Evolutionary conservation across 1,284 basidiomycete genomes (phyloP).

Genomic region (Cutaneotrichosporon cutaneum): DNA sequence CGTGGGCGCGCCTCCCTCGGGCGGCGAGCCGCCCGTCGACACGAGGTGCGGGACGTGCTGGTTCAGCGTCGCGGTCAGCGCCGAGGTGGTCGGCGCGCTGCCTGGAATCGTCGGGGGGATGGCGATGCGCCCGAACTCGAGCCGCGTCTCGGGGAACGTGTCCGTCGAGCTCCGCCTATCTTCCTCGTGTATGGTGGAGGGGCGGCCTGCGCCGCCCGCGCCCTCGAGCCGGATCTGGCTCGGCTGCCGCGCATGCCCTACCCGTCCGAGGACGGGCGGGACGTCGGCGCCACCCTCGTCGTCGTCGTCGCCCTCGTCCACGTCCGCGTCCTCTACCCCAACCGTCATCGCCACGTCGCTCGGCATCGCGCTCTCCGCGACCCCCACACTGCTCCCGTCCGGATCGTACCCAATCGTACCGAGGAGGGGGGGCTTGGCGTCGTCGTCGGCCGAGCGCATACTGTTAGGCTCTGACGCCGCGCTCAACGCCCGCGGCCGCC

Average conservation of each 20-base stretch:
- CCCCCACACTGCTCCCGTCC: slow-evolving; percentile 26
- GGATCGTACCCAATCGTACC: slow-evolving; percentile 62
- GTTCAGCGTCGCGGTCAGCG: slow-evolving; percentile 41
- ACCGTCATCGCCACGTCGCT: slow-evolving; percentile 29
- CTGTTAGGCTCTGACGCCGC: background rate
- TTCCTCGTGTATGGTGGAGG: slow-evolving; percentile 22
- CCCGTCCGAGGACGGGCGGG: background rate
- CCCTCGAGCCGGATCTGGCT: slow-evolving; percentile 1
- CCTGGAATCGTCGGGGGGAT: slow-evolving; percentile 1
- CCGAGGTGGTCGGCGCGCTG: slow-evolving; percentile 25
- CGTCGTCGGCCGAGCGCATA: slow-evolving; percentile 25
- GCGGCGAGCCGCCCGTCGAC: slow-evolving; percentile 24
- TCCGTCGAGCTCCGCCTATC: slow-evolving; percentile 33
- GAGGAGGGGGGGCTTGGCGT: background rate
- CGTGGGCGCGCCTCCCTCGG: background rate
- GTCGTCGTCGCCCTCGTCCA: slow-evolving; percentile 25
- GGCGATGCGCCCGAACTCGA: slow-evolving; percentile 27
- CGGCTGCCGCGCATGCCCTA: slow-evolving; percentile 4
- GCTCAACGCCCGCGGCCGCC: slow-evolving; percentile 19
- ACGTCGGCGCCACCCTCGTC: slow-evolving; percentile 31
- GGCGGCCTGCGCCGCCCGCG: no score
- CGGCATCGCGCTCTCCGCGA: slow-evolving; percentile 22
- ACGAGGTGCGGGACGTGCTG: slow-evolving; percentile 44
- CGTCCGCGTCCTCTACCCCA: slow-evolving; percentile 19
- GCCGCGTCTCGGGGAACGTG: slow-evolving; percentile 20